phyloP scores from a whole-genome alignment of 2,329 filamentous ascomycete species.

The Alternaria conjuncta region DNA sequence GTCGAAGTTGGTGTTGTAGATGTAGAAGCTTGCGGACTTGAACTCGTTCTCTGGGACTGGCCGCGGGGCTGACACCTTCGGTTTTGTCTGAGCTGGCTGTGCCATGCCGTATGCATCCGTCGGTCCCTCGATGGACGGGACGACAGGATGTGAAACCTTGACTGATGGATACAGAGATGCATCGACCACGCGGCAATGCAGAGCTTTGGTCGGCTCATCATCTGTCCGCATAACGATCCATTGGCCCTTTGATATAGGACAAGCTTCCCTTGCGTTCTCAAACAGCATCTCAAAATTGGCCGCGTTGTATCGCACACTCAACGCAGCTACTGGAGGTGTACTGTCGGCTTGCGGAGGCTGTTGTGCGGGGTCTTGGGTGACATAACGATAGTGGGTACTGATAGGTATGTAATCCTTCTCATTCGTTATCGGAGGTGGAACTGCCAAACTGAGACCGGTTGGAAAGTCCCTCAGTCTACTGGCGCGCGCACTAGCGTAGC shows the following conservation, averaged over 20 bases:
- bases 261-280: slow-evolving; percentile 29
- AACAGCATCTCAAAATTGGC: slow-evolving; percentile 53
- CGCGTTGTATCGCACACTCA: slow-evolving; percentile 43
- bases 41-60: slow-evolving; percentile 30
- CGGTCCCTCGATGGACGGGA: slow-evolving; percentile 7
- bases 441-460: slow-evolving; percentile 61
- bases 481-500: slow-evolving; percentile 65
- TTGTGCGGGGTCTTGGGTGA: not conserved
- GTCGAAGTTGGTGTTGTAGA: slow-evolving; percentile 66
- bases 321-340: not conserved
- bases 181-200: slow-evolving; percentile 61
- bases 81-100: not conserved
- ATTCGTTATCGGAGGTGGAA: slow-evolving; percentile 50
- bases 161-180: slow-evolving; percentile 54
- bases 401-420: slow-evolving; percentile 17
- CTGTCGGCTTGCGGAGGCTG: not conserved
- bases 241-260: slow-evolving; percentile 55
- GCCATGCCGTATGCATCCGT: not conserved
- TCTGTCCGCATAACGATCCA: slow-evolving; percentile 57
- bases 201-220: slow-evolving; percentile 16
- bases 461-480: slow-evolving; percentile 61
- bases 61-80: not conserved
- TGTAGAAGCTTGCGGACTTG: slow-evolving; percentile 42
- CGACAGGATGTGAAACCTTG: slow-evolving; percentile 32
- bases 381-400: not conserved